phyloP scores from a whole-genome alignment of 495 filamentous ascomycete genomes.

The Xylaria venustula region DNA sequence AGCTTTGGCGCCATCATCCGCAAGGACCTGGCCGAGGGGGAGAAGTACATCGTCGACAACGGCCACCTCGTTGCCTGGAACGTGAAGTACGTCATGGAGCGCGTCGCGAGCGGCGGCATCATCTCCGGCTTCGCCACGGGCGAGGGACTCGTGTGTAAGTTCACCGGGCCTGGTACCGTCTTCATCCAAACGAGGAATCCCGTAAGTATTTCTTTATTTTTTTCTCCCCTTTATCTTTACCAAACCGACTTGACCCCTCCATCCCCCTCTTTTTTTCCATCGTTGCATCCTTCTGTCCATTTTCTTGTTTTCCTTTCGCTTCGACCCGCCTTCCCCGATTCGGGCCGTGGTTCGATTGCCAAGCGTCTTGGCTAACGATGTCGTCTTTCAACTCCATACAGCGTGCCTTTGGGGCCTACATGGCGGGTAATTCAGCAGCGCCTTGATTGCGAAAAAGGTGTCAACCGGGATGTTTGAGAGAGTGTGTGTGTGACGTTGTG shows the following conservation, averaged over 20 bases:
- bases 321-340: not conserved
- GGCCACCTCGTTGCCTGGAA: slow-evolving; percentile 98
- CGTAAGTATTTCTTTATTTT: slow-evolving; percentile 33
- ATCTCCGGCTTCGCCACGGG: slow-evolving; percentile 73
- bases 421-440: slow-evolving; percentile 40
- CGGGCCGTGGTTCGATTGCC: too few species aligned
- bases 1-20: slow-evolving; percentile 94
- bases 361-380: slow-evolving; percentile 15
- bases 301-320: not conserved
- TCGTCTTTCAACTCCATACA: slow-evolving; percentile 12
- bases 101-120: slow-evolving; percentile 84
- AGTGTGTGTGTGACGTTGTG: not conserved
- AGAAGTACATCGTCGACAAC: slow-evolving; percentile 92
- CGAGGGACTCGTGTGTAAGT: slow-evolving; percentile 92
- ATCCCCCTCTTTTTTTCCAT: not conserved
- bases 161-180: slow-evolving; percentile 86
- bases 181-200: slow-evolving; percentile 94
- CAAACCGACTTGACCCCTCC: not conserved
- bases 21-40: slow-evolving; percentile 81
- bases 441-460: slow-evolving; percentile 18
- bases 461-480: too few species aligned
- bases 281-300: too few species aligned
- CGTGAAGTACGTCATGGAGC: slow-evolving; percentile 86
- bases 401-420: slow-evolving; percentile 47
- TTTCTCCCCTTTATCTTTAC: not conserved